A percentile compares a stretch with the other conserved stretches of the same genome.
phyloP scores from a whole-genome alignment of 352 stramenopile species.

The Pythium plurisporium region DNA sequence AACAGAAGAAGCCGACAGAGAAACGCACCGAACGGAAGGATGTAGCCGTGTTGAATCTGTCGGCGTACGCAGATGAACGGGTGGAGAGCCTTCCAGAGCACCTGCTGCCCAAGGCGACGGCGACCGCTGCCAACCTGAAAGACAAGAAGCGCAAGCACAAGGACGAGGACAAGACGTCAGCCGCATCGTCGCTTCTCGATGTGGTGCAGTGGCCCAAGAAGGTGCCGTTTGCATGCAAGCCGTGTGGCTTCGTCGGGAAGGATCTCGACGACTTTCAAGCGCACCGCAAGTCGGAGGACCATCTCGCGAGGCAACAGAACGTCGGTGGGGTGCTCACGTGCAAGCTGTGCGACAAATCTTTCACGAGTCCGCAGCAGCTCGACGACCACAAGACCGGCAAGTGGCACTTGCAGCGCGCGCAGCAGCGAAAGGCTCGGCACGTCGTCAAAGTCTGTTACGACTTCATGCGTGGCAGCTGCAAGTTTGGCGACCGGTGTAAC shows the following conservation, averaged over 20 bases:
- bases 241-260: conserved; percentile 71
- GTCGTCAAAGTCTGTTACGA: conserved; percentile 79
- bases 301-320: conserved; percentile 34
- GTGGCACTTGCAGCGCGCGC: conserved; percentile 74
- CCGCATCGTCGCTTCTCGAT: conserved; percentile 32
- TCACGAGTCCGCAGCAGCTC: conserved; percentile 70
- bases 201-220: conserved; percentile 61
- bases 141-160: conserved; percentile 37
- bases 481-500: conserved; percentile 54
- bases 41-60: conserved; percentile 56
- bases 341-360: conserved; percentile 68
- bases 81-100: conserved; percentile 57
- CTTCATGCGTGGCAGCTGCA: conserved; percentile 72
- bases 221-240: conserved; percentile 80
- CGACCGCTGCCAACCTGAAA: conserved; percentile 8
- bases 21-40: too few species aligned
- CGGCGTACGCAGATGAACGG: conserved; percentile 54
- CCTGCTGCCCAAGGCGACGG: conserved; percentile 40
- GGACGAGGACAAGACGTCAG: conserved; percentile 21
- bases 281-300: conserved; percentile 44
- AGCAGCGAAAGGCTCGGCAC: conserved; percentile 64
- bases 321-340: conserved; percentile 39
- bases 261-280: conserved; percentile 59
- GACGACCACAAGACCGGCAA: conserved; percentile 75
- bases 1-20: conserved; percentile 5